These are phyloP conservation scores for Syncephalastrum racemosum DNA, from an alignment of 371 early-diverging fungal species.

Conservation along the genomic window DNA sequence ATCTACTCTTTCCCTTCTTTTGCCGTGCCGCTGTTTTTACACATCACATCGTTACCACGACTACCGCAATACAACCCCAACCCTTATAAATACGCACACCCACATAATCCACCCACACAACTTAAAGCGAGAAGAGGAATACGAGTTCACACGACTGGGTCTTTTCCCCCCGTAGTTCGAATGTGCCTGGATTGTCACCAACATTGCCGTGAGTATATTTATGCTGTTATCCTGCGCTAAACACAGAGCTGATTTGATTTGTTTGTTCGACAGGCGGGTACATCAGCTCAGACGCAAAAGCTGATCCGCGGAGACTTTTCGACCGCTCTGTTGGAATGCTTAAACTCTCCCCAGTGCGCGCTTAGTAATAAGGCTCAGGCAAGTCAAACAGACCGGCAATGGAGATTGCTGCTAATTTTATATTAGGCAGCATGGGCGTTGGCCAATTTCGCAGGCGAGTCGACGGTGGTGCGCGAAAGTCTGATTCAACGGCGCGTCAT, in stretches of 20 bases:
- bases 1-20: not conserved
- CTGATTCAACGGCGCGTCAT: slow-evolving; percentile 25
- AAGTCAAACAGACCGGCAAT: slow-evolving; percentile 9
- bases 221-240: not conserved
- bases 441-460: slow-evolving; percentile 50
- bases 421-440: slow-evolving; percentile 47
- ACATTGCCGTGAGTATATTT: slow-evolving; percentile 53
- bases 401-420: no score
- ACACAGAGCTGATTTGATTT: not conserved
- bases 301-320: slow-evolving; percentile 49
- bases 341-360: slow-evolving; percentile 11
- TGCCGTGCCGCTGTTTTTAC: not conserved
- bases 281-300: slow-evolving; percentile 45
- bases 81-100: no score
- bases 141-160: not conserved
- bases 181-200: slow-evolving; percentile 62
- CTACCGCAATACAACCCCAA: not conserved
- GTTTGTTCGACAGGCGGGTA: slow-evolving; percentile 48
- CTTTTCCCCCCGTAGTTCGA: slow-evolving; percentile 46
- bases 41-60: not conserved
- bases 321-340: slow-evolving; percentile 28
- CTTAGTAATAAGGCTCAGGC: slow-evolving; percentile 44
- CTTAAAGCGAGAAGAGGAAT: no score
- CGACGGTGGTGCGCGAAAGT: slow-evolving; percentile 33
- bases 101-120: no score